phyloP scores from a whole-genome alignment of 2,329 filamentous ascomycete genomes.

The Stachybotrys elegans region DNA sequence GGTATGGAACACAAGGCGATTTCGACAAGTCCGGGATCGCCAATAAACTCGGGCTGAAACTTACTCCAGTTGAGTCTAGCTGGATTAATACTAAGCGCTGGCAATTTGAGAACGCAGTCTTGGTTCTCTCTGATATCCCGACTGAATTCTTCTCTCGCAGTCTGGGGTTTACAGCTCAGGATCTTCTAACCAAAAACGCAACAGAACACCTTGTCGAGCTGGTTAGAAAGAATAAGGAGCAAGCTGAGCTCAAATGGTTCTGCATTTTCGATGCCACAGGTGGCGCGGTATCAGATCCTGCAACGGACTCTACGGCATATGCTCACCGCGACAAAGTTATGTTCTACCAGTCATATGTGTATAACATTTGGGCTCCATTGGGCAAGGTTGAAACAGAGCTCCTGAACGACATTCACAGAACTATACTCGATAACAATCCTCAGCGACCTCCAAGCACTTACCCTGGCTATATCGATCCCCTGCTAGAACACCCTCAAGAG shows the following conservation, averaged over 20 bases:
- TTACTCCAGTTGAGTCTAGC: not conserved
- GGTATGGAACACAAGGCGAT: not conserved
- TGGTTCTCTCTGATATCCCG: not conserved
- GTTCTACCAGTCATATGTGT: slow-evolving; percentile 48
- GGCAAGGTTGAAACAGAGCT: not conserved
- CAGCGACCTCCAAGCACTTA: slow-evolving; percentile 56
- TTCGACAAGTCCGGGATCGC: not conserved
- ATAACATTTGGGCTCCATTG: not conserved
- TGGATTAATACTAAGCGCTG: not conserved
- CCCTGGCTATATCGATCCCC: slow-evolving; percentile 57
- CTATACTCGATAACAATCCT: slow-evolving; percentile 13
- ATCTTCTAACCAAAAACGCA: not conserved
- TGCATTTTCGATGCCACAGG: slow-evolving; percentile 39
- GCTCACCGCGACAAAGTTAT: slow-evolving; percentile 51
- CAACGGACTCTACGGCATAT: slow-evolving; percentile 46
- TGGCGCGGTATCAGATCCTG: slow-evolving; percentile 46
- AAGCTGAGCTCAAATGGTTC: not conserved
- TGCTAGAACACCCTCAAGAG: slow-evolving; percentile 36
- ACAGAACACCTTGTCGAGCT: not conserved
- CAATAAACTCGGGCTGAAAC: not conserved
- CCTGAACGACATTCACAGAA: not conserved
- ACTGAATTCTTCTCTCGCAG: not conserved
- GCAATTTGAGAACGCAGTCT: not conserved
- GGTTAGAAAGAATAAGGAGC: not conserved
- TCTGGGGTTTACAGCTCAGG: not conserved